Evolutionary conservation across 2,329 filamentous ascomycete species (phyloP).

Genomic region (Fusarium sp.): DNA sequence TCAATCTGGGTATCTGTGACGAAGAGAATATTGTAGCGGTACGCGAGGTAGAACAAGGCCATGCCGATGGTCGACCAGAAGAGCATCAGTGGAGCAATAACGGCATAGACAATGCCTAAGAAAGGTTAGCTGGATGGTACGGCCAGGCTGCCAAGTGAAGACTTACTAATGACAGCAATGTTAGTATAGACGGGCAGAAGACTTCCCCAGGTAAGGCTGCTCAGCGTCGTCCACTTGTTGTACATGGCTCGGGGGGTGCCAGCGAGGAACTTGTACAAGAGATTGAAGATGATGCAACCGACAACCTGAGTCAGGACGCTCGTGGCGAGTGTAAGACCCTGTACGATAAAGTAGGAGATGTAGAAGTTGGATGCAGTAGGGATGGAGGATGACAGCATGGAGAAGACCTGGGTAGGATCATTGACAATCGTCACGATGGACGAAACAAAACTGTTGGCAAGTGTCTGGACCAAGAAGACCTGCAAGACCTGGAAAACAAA

Average conservation of each 20-base stretch:
- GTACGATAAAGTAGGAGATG: constrained; percentile 86
- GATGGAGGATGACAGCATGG: constrained; percentile 73
- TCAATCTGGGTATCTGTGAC: constrained; percentile 82
- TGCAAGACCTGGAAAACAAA: constrained; percentile 93
- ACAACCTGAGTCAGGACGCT: constrained; percentile 74
- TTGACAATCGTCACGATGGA: constrained; percentile 70
- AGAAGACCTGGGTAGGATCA: constrained; percentile 68
- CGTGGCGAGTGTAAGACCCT: constrained; percentile 81
- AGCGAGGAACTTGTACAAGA: constrained; percentile 75
- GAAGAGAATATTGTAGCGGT: constrained; percentile 87
- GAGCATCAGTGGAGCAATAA: constrained; percentile 84
- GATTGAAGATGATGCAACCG: constrained; percentile 72
- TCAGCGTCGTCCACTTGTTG: constrained; percentile 73
- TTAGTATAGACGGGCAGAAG: constrained; percentile 79
- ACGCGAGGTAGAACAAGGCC: constrained; percentile 81
- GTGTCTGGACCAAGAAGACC: constrained; percentile 86
- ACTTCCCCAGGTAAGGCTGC: constrained; percentile 78
- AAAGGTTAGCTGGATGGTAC: constrained; percentile 29
- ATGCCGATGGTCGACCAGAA: constrained; percentile 82
- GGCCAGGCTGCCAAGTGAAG: too few relatives aligned
- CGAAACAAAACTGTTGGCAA: constrained; percentile 80
- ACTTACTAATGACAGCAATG: constrained; percentile 72
- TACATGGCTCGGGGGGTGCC: constrained; percentile 83
- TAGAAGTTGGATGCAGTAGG: constrained; percentile 94
- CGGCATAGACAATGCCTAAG: constrained; percentile 76